Base-by-base conservation (phyloP, 371 early-diverging fungal genomes). In the Massospora cicadina region DNA sequence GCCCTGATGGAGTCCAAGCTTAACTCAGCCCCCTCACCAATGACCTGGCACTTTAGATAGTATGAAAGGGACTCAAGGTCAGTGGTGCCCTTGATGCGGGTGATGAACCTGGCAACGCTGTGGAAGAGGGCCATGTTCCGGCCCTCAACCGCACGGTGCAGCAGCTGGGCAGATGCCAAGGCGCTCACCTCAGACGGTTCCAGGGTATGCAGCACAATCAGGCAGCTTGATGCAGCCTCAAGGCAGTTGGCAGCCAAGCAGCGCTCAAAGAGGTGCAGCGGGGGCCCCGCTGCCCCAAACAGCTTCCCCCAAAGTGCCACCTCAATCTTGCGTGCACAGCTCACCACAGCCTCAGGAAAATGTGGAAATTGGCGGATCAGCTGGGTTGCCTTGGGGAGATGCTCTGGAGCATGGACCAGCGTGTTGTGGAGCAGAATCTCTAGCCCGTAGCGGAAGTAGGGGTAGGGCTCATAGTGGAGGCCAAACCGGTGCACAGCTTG, bases 251-350 rank as follows among this genome's bases (percentile, higher is more conserved):
- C 77, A 3, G 75, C 78, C 65, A 93, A 65, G 63, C 88, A 90
- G 65, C 77, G 70, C 85, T 89, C 77, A 72, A 91, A 94, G 54
- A 91, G 70, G 55, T 75, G 82, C 64, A 83, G 79, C 0, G 91
- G 88, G 58, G 85, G 79, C 0, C 90, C 92, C 0, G 86, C 88
- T 27, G 83, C 80, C 2, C 80, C 73, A 68, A 94, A 94, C 60
- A 91, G 76, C 69, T 88, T 84, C 32, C 78, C 80, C 94, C 94
- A 94, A n/a, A 89, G 72, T 1, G 90, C 81, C 1, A 89, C 84
- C 71, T 94, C 94, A 1, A 88, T 87, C 70, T 94, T 94, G 53
- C 94, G 74, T 24, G 92, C 90, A 70, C 91, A 92, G 33, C 85
- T 82, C 21, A 88, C 91, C 73, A 94, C 84, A 25, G 88, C 84